Conservation (phyloP, 441 rosid genomes). For the Daphne laureola region DNA sequence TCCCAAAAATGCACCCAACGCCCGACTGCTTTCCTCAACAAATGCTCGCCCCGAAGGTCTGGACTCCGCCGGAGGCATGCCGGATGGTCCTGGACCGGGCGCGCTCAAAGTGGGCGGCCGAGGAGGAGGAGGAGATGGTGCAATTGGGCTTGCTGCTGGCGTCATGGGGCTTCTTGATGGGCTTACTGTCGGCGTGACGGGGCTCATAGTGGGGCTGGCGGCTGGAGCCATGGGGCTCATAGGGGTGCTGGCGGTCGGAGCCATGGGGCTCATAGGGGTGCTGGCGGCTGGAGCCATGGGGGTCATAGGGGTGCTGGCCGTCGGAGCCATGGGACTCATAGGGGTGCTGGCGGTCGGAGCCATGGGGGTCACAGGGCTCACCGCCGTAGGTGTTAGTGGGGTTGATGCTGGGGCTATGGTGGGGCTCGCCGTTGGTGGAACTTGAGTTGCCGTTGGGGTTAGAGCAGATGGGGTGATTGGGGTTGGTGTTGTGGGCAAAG, state of each 20-base stretch:
- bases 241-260: background rate
- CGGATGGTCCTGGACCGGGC: conserved; percentile 9
- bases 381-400: background rate
- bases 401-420: background rate
- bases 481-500: background rate
- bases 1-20: conserved; percentile 21
- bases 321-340: background rate
- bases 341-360: background rate
- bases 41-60: conserved; percentile 18
- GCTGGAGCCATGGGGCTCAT: background rate
- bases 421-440: conserved; percentile 1
- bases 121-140: background rate
- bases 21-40: conserved; percentile 20
- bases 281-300: conserved; percentile 3
- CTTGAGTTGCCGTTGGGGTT: background rate
- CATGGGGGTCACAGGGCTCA: background rate
- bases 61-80: background rate
- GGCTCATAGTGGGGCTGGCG: background rate
- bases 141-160: background rate
- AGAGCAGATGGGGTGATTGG: background rate
- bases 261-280: background rate
- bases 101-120: no score
- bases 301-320: background rate
- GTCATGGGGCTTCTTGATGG: conserved; percentile 1
- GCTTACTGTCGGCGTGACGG: conserved; percentile 1